Base-by-base conservation (phyloP, 2,329 filamentous ascomycete species). In the Mycosphaerelloides madeirae region DNA sequence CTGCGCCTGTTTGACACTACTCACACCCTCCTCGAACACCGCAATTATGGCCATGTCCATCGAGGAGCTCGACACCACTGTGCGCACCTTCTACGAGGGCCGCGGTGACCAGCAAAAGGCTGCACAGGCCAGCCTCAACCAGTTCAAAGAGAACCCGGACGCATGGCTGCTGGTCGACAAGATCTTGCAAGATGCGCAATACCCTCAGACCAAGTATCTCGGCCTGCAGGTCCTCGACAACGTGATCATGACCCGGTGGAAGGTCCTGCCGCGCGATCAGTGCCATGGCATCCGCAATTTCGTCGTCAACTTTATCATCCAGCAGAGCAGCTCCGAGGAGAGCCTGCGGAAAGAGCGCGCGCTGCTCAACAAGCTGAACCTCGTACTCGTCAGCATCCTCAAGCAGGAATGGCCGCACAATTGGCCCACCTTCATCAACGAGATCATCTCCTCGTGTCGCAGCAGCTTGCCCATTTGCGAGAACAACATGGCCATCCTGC, bases 371-470 rank as follows among this genome's bases (percentile, higher is more conserved):
- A 98, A 98, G 76, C 83, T 98, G 51, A 98, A 98, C 64, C 80
- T 98, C 60, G 91, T 97, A 46, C 84, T 98, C 53, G 88, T 98
- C 59, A 96, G 90, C 46, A 91, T 98, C 53, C 76, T 98, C 64
- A 98, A 98, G 77, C 93, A 98, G 72, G 93, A 98, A 71, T 98
- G 93, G 93, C 93, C 93, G 45, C 91, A 97, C 72, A 95, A 98
- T 76, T 98, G 94, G 93, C 93, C 94, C 9, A 95, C 89, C 15
- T 98, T 98, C 70, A 97, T 98, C 78, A 97, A 97, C 75, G 93
- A 98, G 74, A 98, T 98, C 69, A 89, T 98, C 60, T 85, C 88
- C 16, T 91, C 93, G 44, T 97, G 90, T 71, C 90, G 95, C 66
- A 91, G 87, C 57, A 96, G 86, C 69, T 76, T 98, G 42, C 93